Base-by-base conservation (phyloP, 305 asterid genomes). In the Withania somnifera region DNA sequence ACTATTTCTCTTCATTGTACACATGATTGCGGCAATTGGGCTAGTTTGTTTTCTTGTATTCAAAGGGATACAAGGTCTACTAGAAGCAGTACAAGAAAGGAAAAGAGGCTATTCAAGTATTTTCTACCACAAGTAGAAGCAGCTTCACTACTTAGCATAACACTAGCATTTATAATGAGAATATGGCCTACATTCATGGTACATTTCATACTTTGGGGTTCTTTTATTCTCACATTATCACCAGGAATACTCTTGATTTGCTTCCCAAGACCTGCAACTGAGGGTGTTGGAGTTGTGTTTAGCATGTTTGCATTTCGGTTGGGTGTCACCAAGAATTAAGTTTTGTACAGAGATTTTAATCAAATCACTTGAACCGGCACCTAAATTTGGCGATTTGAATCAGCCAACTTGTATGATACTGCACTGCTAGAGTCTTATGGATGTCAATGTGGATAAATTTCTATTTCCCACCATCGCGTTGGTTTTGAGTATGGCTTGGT, bases 361-460 rank as follows among this genome's bases (percentile, higher is more conserved):
- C 47, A 92, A 92, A 79, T 89, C 99, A 0, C 98, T 95, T 8
- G 96, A 95, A 28, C 98, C 98, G 0, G 95, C 89, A 1, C 75
- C 98, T 0, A 95, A 90, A 85, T 95, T 95, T 82, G 88, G 87
- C 0, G 95, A 94, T 85, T 4, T 95, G 54, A 95, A 94, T 47
- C 93, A 81, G 47, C 99, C 99, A 3, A 95, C 94, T 76, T 95
- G 92, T 22, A 86, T 86, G 86, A 92, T 92, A 97, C 96, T 95
- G n/a, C 61, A 91, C 88, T 52, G 92, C 92, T 11, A 97, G 95
- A 47, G 94, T 95, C 86, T 32, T 94, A 32, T 95, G 97, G 97
- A 95, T 94, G 96, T 92, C 97, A 11, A 50, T 95, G 42, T 95
- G 98, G 97, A 91, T 94, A 87, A 94, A 92, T 81, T 95, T 95